Conservation (phyloP, 352 stramenopile genomes). For the Phytopythium vexans region DNA sequence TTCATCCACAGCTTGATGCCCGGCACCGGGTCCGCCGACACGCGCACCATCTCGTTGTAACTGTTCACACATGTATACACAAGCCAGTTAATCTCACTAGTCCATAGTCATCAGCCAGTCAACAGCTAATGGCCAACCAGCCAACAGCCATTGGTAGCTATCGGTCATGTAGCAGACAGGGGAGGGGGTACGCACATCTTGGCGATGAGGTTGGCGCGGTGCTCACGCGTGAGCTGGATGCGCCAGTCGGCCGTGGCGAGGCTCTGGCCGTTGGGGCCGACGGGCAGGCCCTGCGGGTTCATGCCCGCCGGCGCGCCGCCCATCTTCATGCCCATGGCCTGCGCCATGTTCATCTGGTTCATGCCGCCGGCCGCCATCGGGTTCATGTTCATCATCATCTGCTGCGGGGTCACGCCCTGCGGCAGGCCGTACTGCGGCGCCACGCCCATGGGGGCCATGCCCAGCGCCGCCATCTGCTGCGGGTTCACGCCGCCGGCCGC, state of each 20-base stretch:
- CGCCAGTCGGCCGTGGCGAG: conserved; percentile 59
- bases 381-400: conserved; percentile 68
- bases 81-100: background rate
- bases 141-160: conserved; percentile 7
- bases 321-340: conserved; percentile 55
- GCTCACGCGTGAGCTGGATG: conserved; percentile 77
- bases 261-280: conserved; percentile 12
- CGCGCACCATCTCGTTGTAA: conserved; percentile 83
- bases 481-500: conserved; percentile 4
- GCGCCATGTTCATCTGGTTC: conserved; percentile 54
- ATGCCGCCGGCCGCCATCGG: conserved; percentile 10
- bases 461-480: conserved; percentile 44
- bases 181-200: conserved; percentile 58
- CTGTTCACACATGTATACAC: conserved; percentile 16
- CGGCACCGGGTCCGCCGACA: conserved; percentile 70
- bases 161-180: no score
- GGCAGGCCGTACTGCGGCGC: conserved; percentile 33
- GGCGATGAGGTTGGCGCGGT: conserved; percentile 80
- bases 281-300: conserved; percentile 35
- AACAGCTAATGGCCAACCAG: background rate
- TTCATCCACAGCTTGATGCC: conserved; percentile 88
- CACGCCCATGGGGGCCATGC: conserved; percentile 44
- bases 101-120: conserved; percentile 9
- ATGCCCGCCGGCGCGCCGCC: conserved; percentile 26
- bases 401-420: conserved; percentile 12